Evolutionary conservation across 176 grass and related monocot species (phyloP), one percentile per base, ranked within the genome.

Genomic region (Panicum miliaceum): DNA sequence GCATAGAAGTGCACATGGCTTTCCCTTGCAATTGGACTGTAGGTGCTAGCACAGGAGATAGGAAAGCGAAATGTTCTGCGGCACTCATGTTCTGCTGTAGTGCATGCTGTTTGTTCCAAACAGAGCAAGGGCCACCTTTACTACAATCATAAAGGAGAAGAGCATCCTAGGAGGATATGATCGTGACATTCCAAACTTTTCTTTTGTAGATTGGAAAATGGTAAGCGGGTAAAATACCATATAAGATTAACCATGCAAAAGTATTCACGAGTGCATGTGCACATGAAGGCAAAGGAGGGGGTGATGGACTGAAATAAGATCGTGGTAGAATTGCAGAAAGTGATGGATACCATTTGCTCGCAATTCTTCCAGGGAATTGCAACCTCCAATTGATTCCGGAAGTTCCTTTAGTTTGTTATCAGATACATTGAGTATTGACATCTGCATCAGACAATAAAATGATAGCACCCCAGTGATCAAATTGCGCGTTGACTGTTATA

Each of bases 331-430:
- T 59, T 57, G 79, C 41, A 52, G 68, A 74, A 86, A 64, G 14
- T 13, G 73, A 43, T 35, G 6, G 37, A 58, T 93, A 96, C 96
- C 96, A 89, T 90, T 94, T 61, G 93, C 96, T 38, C 96, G 96
- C 53, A 98, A 83, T 87, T 98, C 93, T 89, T 98, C 96, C 64
- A 98, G 90, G 68, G 93, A 89, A 81, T 60, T 85, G 84, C 96
- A 98, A 32, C 75, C 69, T 72, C 93, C 96, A 43, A 98, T 98
- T 90, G 96, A 92, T 74, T 94, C 93, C 18, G 96, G 96, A 81
- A 98, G 80, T 46, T 75, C 86, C 20, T 81, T 96, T 51, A 98
- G 83, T 84, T 96, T 98, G 92, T 98, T 98, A 68, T 86, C 78
- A 20, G 96, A 98, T 77, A 98, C 73, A 90, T 96, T 96, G 36